phyloP scores from a whole-genome alignment of 2,329 filamentous ascomycete species.

The Phyllosticta ampelicida region DNA sequence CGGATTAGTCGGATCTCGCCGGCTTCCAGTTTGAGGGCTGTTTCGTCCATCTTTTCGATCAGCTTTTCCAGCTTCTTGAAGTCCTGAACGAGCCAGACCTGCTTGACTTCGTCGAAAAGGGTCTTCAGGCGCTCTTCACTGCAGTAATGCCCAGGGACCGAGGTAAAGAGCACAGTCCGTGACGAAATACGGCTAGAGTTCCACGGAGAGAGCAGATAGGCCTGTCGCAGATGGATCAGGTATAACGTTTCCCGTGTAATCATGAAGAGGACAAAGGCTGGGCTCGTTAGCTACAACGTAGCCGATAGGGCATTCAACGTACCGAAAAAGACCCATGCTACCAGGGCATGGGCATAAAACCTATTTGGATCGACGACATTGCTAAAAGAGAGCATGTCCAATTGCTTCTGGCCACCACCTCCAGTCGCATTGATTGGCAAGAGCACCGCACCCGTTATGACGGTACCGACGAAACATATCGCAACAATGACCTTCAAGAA shows the following conservation, averaged over 20 bases:
- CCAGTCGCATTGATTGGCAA: slow-evolving; percentile 38
- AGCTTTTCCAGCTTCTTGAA: slow-evolving; percentile 34
- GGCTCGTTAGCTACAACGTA: background rate
- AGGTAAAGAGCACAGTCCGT: slow-evolving; percentile 38
- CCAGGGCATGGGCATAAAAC: slow-evolving; percentile 34
- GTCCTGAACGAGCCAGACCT: slow-evolving; percentile 38
- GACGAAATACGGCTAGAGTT: slow-evolving; percentile 36
- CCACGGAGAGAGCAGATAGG: slow-evolving; percentile 34
- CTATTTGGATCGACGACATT: slow-evolving; percentile 26
- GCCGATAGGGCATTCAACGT: background rate
- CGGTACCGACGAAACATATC: slow-evolving; percentile 32
- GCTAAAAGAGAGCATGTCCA: slow-evolving; percentile 29
- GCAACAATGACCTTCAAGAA: slow-evolving; percentile 36
- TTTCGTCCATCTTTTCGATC: slow-evolving; percentile 34
- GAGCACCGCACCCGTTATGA: slow-evolving; percentile 36
- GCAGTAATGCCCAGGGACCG: slow-evolving; percentile 32
- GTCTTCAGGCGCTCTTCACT: slow-evolving; percentile 30
- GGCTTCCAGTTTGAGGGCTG: slow-evolving; percentile 33
- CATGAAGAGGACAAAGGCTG: slow-evolving; percentile 31
- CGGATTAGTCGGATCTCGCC: slow-evolving; percentile 35
- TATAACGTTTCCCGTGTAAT: slow-evolving; percentile 37
- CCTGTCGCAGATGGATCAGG: slow-evolving; percentile 39
- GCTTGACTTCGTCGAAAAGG: slow-evolving; percentile 29
- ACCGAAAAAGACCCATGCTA: slow-evolving; percentile 17
- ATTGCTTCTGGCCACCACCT: slow-evolving; percentile 25